Conservation (phyloP, 2,329 filamentous ascomycete genomes). For the Nemania sp. region DNA sequence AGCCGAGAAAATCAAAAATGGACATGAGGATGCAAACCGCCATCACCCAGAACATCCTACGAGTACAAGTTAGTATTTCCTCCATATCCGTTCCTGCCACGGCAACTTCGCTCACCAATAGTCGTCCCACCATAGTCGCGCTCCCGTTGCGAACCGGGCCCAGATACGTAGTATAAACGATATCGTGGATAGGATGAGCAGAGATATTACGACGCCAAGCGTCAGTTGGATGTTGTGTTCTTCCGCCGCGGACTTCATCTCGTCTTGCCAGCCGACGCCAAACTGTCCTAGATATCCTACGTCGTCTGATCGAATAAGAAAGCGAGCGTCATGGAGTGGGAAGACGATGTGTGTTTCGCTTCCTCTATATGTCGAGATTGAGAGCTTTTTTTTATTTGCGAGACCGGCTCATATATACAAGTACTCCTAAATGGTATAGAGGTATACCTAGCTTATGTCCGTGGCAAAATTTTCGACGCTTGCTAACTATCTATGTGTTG, state of each 20-base stretch:
- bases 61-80: constrained; percentile 20
- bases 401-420: constrained; percentile 26
- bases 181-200: constrained; percentile 43
- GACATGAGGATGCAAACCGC: constrained; percentile 44
- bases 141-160: constrained; percentile 42
- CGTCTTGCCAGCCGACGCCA: constrained; percentile 14
- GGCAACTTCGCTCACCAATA: constrained; percentile 39
- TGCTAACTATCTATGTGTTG: neutral
- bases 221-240: constrained; percentile 45
- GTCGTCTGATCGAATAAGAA: constrained; percentile 16
- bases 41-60: constrained; percentile 48
- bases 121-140: constrained; percentile 49
- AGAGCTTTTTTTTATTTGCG: constrained; percentile 4
- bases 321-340: constrained; percentile 19
- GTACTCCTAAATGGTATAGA: neutral
- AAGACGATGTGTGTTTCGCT: neutral
- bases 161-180: constrained; percentile 47
- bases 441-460: neutral
- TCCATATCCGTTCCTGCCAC: neutral
- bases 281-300: constrained; percentile 13
- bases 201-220: constrained; percentile 46
- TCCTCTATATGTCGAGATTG: constrained; percentile 23
- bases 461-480: neutral
- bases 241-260: constrained; percentile 39
- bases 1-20: constrained; percentile 43